A percentile compares a stretch with the other conserved stretches of the same genome.
These are phyloP conservation scores for Diaporthe vaccinii DNA, from an alignment of 2,329 filamentous ascomycete genomes.

Conservation along the genomic window DNA sequence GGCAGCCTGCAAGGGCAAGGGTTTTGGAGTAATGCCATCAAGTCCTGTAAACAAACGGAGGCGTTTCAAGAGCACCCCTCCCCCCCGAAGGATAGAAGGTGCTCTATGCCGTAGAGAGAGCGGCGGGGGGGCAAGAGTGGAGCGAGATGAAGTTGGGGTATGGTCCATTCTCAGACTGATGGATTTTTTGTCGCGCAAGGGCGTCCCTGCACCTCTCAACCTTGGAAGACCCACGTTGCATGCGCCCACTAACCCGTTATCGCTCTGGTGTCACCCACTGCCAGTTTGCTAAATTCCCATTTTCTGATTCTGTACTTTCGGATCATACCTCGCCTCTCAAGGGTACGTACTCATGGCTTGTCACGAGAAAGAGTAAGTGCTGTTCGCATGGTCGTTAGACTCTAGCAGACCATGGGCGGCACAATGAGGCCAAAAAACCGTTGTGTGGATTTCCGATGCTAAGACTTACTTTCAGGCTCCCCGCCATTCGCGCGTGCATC, in stretches of 20 bases:
- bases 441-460: not conserved
- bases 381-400: no score
- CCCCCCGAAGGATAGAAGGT: no score
- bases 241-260: not conserved
- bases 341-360: not conserved
- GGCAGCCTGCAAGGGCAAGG: not conserved
- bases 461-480: not conserved
- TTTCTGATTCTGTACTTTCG: not conserved
- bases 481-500: not conserved
- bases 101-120: not conserved
- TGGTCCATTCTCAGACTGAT: not conserved
- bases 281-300: not conserved
- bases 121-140: not conserved
- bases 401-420: not conserved
- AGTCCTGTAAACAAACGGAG: no score
- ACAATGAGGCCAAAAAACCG: no score
- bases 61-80: no score
- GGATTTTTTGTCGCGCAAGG: not conserved
- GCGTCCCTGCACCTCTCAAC: not conserved
- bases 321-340: not conserved
- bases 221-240: constrained; percentile 9
- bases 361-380: not conserved
- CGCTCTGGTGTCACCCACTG: not conserved
- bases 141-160: not conserved
- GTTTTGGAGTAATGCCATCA: not conserved